Conservation (phyloP, 1,284 basidiomycete species). For the Boletus austroedulis region DNA sequence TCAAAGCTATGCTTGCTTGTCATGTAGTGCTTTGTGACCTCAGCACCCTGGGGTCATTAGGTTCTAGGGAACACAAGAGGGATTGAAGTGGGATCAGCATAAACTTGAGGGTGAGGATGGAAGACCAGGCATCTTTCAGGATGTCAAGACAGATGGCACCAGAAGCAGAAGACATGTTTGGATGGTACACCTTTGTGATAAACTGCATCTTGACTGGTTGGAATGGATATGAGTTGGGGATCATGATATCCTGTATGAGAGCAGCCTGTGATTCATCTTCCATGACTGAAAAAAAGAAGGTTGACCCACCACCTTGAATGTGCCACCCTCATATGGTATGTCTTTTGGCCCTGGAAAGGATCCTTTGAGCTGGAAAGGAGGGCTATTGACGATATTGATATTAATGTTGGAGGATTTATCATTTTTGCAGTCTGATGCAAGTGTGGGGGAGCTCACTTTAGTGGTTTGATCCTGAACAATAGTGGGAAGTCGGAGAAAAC, state of each 20-base stretch:
- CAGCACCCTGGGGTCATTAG: constrained; percentile 96
- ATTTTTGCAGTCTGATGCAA: constrained; percentile 79
- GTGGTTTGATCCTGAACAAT: too few relatives aligned
- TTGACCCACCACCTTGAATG: constrained; percentile 84
- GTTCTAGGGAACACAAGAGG: constrained; percentile 94
- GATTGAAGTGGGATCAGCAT: constrained; percentile 96
- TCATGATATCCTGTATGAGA: constrained; percentile 78
- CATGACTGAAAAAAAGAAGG: constrained; percentile 6
- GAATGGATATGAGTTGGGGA: constrained; percentile 94
- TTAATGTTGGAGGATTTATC: constrained; percentile 85
- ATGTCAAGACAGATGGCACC: constrained; percentile 91
- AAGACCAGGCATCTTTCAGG: constrained; percentile 89
- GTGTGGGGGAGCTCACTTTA: too few relatives aligned
- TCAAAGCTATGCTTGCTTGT: constrained; percentile 87
- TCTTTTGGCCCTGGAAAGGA: constrained; percentile 90
- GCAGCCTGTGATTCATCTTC: constrained; percentile 6
- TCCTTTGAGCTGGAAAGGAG: constrained; percentile 85
- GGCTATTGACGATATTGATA: constrained; percentile 84
- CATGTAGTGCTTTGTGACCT: constrained; percentile 96
- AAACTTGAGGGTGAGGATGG: constrained; percentile 93
- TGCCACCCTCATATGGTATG: constrained; percentile 93
- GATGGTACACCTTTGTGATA: constrained; percentile 95
- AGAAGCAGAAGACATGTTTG: constrained; percentile 92
- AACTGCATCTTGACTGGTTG: constrained; percentile 99
- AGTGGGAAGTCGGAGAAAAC: too few relatives aligned